Conservation (phyloP, 106 monocot species). For the Allium fistulosum region DNA sequence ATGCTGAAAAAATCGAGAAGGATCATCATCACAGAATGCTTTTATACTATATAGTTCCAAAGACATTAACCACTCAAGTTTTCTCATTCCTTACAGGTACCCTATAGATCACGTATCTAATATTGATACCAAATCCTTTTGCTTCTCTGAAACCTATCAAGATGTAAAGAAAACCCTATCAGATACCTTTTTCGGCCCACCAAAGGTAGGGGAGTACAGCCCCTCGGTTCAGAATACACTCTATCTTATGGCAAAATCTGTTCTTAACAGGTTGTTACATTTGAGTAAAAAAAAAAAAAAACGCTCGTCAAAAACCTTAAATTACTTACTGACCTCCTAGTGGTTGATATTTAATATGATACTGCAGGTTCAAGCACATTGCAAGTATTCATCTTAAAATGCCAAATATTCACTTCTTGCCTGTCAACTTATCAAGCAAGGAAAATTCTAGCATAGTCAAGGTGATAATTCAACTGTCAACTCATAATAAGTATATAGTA, state of each 20-base stretch:
- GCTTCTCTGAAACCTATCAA: constrained; percentile 46
- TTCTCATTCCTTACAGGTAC: constrained; percentile 39
- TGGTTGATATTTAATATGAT: background rate
- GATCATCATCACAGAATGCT: too few relatives aligned
- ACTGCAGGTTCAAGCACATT: constrained; percentile 60
- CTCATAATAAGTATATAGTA: too few relatives aligned
- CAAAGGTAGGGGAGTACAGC: constrained; percentile 69
- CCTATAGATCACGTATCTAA: constrained; percentile 38
- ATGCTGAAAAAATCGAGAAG: too few relatives aligned
- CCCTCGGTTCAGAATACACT: constrained; percentile 94
- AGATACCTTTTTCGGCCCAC: constrained; percentile 71
- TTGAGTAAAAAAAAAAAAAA: background rate
- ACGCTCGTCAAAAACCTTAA: background rate
- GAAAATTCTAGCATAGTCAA: constrained; percentile 60
- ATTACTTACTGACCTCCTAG: background rate
- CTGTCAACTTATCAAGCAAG: constrained; percentile 71
- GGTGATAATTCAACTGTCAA: constrained; percentile 22
- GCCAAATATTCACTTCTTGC: constrained; percentile 93
- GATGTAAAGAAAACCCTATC: constrained; percentile 55
- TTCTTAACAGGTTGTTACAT: constrained; percentile 57
- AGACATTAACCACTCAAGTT: too few relatives aligned
- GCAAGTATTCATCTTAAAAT: constrained; percentile 60
- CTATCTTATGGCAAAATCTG: constrained; percentile 71
- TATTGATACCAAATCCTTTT: constrained; percentile 43
- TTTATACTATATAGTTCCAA: too few relatives aligned